Evolutionary conservation across 495 filamentous ascomycete genomes (phyloP).

Genomic region (Hypoxylon crocopeplum): DNA sequence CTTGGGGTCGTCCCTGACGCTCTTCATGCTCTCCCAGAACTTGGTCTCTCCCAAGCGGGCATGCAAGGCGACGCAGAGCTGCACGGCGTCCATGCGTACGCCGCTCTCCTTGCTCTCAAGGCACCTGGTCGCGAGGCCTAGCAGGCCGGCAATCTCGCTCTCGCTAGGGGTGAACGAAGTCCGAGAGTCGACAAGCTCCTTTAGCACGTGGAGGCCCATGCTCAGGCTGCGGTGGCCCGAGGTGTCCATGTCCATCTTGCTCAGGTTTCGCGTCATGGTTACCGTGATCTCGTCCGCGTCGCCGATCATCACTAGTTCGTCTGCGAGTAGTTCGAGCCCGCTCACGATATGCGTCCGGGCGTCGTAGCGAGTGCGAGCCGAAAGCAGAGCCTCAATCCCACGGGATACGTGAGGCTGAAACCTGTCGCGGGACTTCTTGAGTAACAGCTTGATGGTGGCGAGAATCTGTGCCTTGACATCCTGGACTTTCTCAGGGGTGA

Average conservation of each 20-base stretch:
- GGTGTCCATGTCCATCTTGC: slow-evolving; percentile 44
- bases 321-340: slow-evolving; percentile 60
- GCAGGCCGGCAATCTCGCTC: slow-evolving; percentile 53
- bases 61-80: slow-evolving; percentile 78
- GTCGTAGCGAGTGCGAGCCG: slow-evolving; percentile 67
- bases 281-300: slow-evolving; percentile 57
- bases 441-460: slow-evolving; percentile 77
- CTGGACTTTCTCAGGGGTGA: slow-evolving; percentile 62
- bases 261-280: slow-evolving; percentile 53
- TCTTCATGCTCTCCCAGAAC: slow-evolving; percentile 71
- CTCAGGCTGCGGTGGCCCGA: slow-evolving; percentile 52
- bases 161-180: slow-evolving; percentile 50
- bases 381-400: slow-evolving; percentile 70
- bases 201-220: slow-evolving; percentile 69
- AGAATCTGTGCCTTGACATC: slow-evolving; percentile 87
- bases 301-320: slow-evolving; percentile 58
- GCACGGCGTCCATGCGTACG: slow-evolving; percentile 77
- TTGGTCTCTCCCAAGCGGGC: slow-evolving; percentile 66
- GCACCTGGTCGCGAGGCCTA: slow-evolving; percentile 63
- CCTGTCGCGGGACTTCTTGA: slow-evolving; percentile 67
- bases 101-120: slow-evolving; percentile 77
- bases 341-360: slow-evolving; percentile 60
- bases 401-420: slow-evolving; percentile 70
- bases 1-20: slow-evolving; percentile 69
- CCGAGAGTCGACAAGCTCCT: slow-evolving; percentile 55